A percentile compares a stretch with the other conserved stretches of the same genome.
These are phyloP conservation scores for Pseudocercospora ulei DNA, from an alignment of 2,329 filamentous ascomycete genomes.

Conservation along the genomic window DNA sequence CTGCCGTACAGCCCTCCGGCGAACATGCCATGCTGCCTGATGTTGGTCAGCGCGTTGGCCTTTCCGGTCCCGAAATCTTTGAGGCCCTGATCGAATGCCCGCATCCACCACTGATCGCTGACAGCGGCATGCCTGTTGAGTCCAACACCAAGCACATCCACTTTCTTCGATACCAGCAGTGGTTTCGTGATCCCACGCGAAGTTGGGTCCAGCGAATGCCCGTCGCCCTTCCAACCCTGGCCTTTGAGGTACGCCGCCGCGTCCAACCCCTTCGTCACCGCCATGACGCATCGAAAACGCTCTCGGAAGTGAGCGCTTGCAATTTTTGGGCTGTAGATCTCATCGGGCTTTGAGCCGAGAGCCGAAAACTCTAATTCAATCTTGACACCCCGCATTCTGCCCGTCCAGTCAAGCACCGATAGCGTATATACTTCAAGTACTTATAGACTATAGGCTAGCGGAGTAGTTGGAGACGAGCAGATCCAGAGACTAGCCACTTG, in stretches of 20 bases:
- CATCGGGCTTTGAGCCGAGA: no score
- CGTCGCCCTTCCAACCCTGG: constrained; percentile 83
- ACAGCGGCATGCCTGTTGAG: constrained; percentile 56
- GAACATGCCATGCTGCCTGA: constrained; percentile 41
- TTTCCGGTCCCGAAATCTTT: constrained; percentile 59
- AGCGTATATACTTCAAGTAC: no score
- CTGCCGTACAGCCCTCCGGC: constrained; percentile 62
- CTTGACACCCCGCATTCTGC: no score
- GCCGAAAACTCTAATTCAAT: no score
- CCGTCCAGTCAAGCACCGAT: no score
- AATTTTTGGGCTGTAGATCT: background rate
- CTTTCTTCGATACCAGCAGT: constrained; percentile 71
- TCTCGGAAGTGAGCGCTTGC: background rate
- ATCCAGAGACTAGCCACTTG: no score
- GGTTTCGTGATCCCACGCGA: constrained; percentile 70
- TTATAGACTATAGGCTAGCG: no score
- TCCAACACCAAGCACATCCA: constrained; percentile 70
- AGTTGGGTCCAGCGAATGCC: constrained; percentile 64
- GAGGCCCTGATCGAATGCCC: constrained; percentile 83
- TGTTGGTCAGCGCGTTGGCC: constrained; percentile 46
- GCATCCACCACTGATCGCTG: constrained; percentile 91
- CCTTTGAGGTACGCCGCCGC: constrained; percentile 69
- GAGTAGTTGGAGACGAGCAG: no score
- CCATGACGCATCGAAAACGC: constrained; percentile 1
- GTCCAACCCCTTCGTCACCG: constrained; percentile 52